A percentile compares a stretch with the other conserved stretches of the same genome.
Evolutionary conservation across 306 rosid genomes (phyloP).

Genomic region (Prunus campanulata): DNA sequence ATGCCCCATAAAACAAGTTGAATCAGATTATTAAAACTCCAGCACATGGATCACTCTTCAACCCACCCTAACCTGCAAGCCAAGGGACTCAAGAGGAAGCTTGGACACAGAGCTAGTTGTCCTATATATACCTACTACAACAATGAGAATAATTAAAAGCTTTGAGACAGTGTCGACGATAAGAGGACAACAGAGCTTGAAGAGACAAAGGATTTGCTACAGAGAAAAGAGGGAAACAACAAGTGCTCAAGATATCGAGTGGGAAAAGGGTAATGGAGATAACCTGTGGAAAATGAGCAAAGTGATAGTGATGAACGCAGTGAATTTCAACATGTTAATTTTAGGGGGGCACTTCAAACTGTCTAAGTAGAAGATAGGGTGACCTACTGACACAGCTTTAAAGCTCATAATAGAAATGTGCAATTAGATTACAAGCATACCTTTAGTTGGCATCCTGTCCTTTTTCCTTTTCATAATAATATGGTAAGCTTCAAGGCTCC

Average conservation of each 20-base stretch:
- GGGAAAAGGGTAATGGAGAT: neutral
- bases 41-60: conserved; percentile 7
- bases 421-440: neutral
- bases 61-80: conserved; percentile 1
- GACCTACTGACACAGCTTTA: neutral
- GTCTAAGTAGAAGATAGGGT: neutral
- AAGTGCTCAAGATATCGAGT: neutral
- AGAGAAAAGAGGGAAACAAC: neutral
- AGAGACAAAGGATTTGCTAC: neutral
- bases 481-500: neutral
- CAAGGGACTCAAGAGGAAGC: neutral
- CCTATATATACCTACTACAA: neutral
- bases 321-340: neutral
- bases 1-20: neutral
- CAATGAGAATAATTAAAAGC: neutral
- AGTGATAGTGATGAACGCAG: neutral
- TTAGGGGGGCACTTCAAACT: neutral
- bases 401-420: neutral
- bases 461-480: neutral
- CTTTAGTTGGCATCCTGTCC: neutral
- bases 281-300: neutral
- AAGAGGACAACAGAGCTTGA: conserved; percentile 4
- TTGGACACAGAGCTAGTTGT: neutral
- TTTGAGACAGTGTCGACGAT: neutral
- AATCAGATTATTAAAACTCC: neutral